These are phyloP conservation scores for Vitis cinerea DNA, from an alignment of 164 flowering plant species.

Conservation along the genomic window DNA sequence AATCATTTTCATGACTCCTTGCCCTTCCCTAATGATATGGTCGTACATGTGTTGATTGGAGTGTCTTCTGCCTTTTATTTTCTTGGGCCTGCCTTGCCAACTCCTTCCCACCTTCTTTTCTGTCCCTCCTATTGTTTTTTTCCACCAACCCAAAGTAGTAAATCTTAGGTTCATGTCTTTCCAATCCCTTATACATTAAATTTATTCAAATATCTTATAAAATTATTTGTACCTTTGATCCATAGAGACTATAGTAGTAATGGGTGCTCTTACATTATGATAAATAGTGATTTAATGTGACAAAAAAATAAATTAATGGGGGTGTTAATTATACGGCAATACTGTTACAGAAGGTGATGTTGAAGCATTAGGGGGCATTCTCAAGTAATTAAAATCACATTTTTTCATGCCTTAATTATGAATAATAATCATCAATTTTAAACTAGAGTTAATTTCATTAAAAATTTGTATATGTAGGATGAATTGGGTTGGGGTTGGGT, in stretches of 20 bases:
- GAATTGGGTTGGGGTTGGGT: neutral
- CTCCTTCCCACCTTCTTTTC: neutral
- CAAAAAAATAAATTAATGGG: too few relatives aligned
- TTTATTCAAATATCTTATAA: too few relatives aligned
- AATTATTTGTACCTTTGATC: too few relatives aligned
- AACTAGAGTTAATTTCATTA: neutral
- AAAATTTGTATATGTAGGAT: neutral
- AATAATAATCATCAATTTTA: neutral
- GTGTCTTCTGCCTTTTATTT: slow-evolving; percentile 1
- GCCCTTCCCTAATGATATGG: slow-evolving; percentile 7
- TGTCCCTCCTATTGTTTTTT: neutral
- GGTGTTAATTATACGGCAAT: neutral
- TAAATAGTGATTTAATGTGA: too few relatives aligned
- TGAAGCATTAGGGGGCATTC: neutral
- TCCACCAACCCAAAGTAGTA: too few relatives aligned
- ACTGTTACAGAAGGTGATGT: neutral
- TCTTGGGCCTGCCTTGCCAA: slow-evolving; percentile 8
- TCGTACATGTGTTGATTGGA: slow-evolving; percentile 6
- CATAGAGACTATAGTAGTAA: too few relatives aligned
- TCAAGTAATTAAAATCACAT: neutral
- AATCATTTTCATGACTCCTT: slow-evolving; percentile 10
- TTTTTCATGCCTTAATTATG: neutral
- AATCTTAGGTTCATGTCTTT: too few relatives aligned
- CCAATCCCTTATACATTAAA: too few relatives aligned
- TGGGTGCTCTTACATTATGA: neutral